Conservation (phyloP, 192 early-diverging fungal genomes). For the Gigaspora rosea region DNA sequence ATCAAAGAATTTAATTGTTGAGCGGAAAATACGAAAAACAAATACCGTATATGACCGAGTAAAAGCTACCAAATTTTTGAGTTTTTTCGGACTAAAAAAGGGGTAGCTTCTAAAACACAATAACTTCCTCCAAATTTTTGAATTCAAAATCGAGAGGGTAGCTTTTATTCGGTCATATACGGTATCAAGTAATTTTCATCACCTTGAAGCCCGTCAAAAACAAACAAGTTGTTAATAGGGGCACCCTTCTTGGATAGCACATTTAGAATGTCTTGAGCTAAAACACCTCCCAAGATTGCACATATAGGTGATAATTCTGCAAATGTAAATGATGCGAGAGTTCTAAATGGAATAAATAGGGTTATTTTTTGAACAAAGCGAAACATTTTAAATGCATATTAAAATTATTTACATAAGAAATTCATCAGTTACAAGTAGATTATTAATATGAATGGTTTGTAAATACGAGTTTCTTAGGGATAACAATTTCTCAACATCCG, state of each 20-base stretch:
- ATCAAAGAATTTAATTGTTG: too few species aligned
- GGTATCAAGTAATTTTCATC: too few species aligned
- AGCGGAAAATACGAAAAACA: too few species aligned
- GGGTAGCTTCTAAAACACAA: too few species aligned
- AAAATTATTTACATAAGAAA: conserved; percentile 42
- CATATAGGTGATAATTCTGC: conserved; percentile 80
- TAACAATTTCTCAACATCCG: conserved; percentile 35
- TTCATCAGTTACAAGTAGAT: conserved; percentile 45
- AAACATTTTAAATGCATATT: neutral
- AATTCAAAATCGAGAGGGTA: too few species aligned
- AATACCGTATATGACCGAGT: too few species aligned
- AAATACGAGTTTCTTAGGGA: conserved; percentile 36
- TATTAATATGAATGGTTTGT: conserved; percentile 37
- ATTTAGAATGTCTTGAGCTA: conserved; percentile 91
- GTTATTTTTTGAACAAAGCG: neutral
- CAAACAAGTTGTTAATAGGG: conserved; percentile 83
- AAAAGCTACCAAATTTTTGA: too few species aligned
- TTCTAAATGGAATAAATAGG: conserved; percentile 35
- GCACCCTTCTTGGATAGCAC: conserved; percentile 78
- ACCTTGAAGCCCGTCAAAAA: conserved; percentile 66
- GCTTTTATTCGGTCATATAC: too few species aligned
- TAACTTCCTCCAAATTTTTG: too few species aligned
- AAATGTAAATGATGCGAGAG: conserved; percentile 48
- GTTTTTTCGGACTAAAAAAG: too few species aligned
- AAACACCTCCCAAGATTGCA: conserved; percentile 85